Evolutionary conservation across 1,284 basidiomycete genomes (phyloP), one percentile per base, ranked within the genome.

Genomic region (Naganishia liquefaciens): DNA sequence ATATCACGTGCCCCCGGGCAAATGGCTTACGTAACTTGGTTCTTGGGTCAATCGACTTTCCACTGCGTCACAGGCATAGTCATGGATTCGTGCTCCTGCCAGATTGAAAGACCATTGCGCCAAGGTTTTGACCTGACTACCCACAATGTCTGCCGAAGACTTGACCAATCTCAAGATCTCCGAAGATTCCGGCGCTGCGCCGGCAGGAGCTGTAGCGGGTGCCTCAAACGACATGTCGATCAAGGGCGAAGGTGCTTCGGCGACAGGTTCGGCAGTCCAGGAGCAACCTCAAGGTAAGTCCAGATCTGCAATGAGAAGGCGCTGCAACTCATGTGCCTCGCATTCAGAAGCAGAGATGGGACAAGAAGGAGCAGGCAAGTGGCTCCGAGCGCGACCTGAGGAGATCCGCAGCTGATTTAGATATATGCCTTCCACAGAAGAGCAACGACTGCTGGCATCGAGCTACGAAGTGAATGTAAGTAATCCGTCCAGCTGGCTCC

Each of bases 401-500:
- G 33, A 10, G 33, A 37, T 10, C 3, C 33, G 33, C 13, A 30
- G 19, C 37, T 25, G 13, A 30, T 43, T 33, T 23, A 3, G 39
- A 17, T 17, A 10, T 15, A 47, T 58, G 5, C 13, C 28, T 15
- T 47, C 28, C n/a, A 6, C 23, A 52, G 53, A 44, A 7, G 46
- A 57, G 44, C 49, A 21, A 30, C 52, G 54, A 39, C 39, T 68
- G 15, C 30, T 64, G 27, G 54, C 51, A 27, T 68, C 62, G 2
- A 52, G 21, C 37, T 62, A 64, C 39, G 66, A 63, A 30, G 62
- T 64, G 28, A 64, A 64, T 19, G 64, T 62, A 51, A 11, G 64
- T 51, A 17, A 23, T 23, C 10, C 39, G 42, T 10, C 10, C 1
- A 25, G 15, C 19, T 17, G 3, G 7, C 11, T 27, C 13, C 19